Evolutionary conservation across 768 basidiomycete genomes (phyloP).

Genomic region (Boletus insuetus): DNA sequence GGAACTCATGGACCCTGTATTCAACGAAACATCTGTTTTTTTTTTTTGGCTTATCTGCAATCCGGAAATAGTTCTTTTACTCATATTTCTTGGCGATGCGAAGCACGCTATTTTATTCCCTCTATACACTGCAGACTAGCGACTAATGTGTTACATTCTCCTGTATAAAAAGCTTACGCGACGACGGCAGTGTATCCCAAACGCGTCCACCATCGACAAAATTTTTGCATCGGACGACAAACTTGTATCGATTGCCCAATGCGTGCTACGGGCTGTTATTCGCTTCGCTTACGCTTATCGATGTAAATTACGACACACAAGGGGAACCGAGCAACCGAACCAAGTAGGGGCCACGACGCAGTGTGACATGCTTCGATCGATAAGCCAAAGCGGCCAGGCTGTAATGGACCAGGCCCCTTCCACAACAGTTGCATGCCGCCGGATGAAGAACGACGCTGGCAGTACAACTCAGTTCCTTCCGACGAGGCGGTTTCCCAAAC

Average conservation of each 20-base stretch:
- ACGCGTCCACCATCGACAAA: background rate
- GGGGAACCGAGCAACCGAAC: no score
- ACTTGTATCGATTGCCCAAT: no score
- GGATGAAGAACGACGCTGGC: background rate
- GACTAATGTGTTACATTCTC: background rate
- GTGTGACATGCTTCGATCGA: background rate
- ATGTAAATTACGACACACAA: no score
- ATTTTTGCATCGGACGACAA: background rate
- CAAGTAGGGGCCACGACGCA: no score
- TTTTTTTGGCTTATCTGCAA: background rate
- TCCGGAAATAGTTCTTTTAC: background rate
- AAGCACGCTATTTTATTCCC: constrained; percentile 1
- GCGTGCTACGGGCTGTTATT: no score
- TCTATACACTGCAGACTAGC: background rate
- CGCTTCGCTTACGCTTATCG: no score
- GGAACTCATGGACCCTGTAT: background rate
- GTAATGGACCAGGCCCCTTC: background rate
- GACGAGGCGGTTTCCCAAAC: background rate
- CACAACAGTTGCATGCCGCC: background rate
- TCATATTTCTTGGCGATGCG: background rate
- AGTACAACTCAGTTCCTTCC: background rate
- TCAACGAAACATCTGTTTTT: background rate
- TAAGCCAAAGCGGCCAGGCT: background rate
- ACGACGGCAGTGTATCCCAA: background rate
- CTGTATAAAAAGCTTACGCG: background rate